phyloP scores from a whole-genome alignment of 2,329 filamentous ascomycete genomes.

The Colletotrichum phormii region DNA sequence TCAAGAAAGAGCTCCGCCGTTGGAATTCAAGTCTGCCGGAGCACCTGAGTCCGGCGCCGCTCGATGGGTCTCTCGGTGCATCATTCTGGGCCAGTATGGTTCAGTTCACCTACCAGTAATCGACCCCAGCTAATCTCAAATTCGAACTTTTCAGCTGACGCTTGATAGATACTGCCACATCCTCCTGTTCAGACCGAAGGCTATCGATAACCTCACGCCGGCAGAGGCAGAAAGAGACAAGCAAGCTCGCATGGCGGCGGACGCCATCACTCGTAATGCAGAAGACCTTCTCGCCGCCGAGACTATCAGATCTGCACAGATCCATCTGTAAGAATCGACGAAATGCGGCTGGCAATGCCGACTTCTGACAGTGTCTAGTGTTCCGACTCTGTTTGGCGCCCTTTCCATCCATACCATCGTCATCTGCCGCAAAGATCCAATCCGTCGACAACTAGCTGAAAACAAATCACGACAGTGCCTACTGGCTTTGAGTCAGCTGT shows the following conservation, averaged over 20 bases:
- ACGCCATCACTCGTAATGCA: constrained; percentile 28
- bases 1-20: neutral
- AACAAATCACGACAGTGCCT: constrained; percentile 26
- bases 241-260: constrained; percentile 8
- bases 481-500: constrained; percentile 11
- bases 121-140: neutral
- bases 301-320: constrained; percentile 4
- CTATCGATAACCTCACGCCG: neutral
- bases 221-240: constrained; percentile 12
- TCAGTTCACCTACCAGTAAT: constrained; percentile 11
- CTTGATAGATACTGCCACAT: constrained; percentile 15
- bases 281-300: constrained; percentile 17
- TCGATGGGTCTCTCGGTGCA: neutral
- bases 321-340: neutral
- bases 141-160: neutral
- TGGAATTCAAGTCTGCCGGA: neutral
- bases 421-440: constrained; percentile 9
- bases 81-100: constrained; percentile 24
- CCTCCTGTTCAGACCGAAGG: constrained; percentile 10
- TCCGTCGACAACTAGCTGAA: constrained; percentile 14
- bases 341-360: neutral
- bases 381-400: constrained; percentile 23
- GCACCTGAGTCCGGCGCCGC: neutral
- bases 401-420: constrained; percentile 19
- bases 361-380: neutral